Evolutionary conservation across 208 protist genomes (phyloP).

Genomic region (Acanthamoeba royreba): DNA sequence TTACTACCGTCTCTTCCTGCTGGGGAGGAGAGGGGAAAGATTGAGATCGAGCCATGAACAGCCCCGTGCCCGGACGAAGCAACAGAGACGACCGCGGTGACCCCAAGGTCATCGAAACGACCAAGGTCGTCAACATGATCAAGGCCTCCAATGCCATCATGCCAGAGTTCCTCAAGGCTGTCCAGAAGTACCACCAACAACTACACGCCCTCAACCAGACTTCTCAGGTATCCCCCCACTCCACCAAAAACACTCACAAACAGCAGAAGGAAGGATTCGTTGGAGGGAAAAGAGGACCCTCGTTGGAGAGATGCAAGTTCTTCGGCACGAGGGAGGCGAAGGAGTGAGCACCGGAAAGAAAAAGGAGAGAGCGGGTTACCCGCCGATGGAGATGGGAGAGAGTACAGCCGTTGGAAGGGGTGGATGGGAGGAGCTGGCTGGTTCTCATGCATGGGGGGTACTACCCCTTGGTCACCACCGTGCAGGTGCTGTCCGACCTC

Average conservation of each 20-base stretch:
- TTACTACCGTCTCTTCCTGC: neutral
- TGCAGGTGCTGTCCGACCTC: neutral
- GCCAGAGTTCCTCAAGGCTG: neutral
- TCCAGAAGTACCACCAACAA: conserved; percentile 9
- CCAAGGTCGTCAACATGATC: neutral
- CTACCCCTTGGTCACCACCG: no score
- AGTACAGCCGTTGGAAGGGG: no score
- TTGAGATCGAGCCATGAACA: neutral
- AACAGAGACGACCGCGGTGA: neutral
- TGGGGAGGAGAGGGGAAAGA: neutral
- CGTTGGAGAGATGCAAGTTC: no score
- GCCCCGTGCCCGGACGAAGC: neutral
- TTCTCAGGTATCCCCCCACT: neutral
- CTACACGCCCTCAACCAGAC: neutral
- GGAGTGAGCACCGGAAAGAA: no score
- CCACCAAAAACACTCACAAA: neutral
- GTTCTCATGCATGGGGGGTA: no score
- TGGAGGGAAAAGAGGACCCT: no score
- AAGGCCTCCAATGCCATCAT: neutral
- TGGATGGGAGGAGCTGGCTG: no score
- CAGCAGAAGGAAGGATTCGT: neutral
- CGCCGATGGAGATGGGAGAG: no score
- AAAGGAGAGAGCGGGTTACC: no score
- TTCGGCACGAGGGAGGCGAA: no score
- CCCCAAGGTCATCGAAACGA: neutral